Percentiles rank a stretch among this genome's conserved stretches.
phyloP scores from a whole-genome alignment of 208 protist species.

The Wallacemonas collosoma region DNA sequence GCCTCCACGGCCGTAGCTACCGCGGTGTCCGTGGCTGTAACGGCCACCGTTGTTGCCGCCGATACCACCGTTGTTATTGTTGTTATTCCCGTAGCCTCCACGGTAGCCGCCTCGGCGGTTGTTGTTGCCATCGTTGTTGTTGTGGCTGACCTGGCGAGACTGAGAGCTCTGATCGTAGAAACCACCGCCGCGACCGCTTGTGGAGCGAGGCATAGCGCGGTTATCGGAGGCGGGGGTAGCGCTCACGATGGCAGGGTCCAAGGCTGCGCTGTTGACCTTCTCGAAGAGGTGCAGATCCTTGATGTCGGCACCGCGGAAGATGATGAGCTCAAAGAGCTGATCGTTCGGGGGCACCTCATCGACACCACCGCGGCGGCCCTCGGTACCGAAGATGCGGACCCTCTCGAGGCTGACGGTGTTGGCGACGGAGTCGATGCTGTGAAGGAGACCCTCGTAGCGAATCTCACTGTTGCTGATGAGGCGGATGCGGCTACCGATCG shows the following conservation, averaged over 20 bases:
- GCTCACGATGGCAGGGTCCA: constrained; percentile 83
- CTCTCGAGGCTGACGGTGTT: constrained; percentile 90
- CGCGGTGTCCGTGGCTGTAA: constrained; percentile 28
- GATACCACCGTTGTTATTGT: constrained; percentile 32
- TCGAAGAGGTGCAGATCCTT: constrained; percentile 86
- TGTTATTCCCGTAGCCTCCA: constrained; percentile 19
- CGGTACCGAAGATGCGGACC: constrained; percentile 89
- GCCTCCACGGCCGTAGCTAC: constrained; percentile 38
- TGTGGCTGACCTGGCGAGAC: constrained; percentile 9
- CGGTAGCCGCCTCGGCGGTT: constrained; percentile 28
- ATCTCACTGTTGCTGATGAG: constrained; percentile 91
- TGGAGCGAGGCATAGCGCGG: constrained; percentile 13
- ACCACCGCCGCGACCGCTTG: not conserved
- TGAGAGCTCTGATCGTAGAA: constrained; percentile 23
- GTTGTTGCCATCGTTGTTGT: constrained; percentile 26
- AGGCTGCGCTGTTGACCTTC: constrained; percentile 27
- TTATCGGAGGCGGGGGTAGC: constrained; percentile 36
- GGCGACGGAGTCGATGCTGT: constrained; percentile 64
- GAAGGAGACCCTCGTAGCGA: constrained; percentile 84
- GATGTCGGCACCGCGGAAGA: constrained; percentile 90
- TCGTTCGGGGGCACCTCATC: constrained; percentile 65
- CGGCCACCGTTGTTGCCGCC: constrained; percentile 33
- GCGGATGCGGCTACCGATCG: constrained; percentile 69
- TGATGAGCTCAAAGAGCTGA: constrained; percentile 86
- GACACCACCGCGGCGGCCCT: constrained; percentile 62